Evolutionary conservation across 108 stramenopile species (phyloP), one percentile per base, ranked within the genome.

Genomic region (Pinguiococcus pyrenoidosus): DNA sequence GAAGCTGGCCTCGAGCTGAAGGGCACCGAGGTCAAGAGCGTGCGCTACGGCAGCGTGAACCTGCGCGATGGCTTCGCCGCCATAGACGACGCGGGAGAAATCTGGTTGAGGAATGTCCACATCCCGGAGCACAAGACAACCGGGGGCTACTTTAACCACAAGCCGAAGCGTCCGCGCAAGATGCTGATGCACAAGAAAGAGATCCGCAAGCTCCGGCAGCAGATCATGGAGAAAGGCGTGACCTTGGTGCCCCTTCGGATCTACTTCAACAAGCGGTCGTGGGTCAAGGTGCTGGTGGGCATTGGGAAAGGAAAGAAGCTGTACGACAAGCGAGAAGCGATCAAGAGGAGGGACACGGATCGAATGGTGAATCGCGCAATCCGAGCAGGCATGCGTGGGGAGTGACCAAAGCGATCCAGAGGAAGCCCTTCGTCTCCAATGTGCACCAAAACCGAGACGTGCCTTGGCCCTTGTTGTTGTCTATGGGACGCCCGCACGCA

Each of bases 351-450:
- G 30, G 85, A 87, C 35, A 49, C 59, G 4, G 79, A 60, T 27
- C 64, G 83, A 18, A 84, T 84, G 47, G 67, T 84, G 12, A 84
- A 84, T n/a, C n/a, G n/a, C n/a, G n/a, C n/a, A n/a, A n/a, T n/a
- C n/a, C n/a, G n/a, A n/a, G n/a, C n/a, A n/a, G n/a, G n/a, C n/a
- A n/a, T n/a, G n/a, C n/a, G n/a, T n/a, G n/a, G n/a, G n/a, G n/a
- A n/a, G n/a, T n/a, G n/a, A n/a, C n/a, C n/a, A n/a, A n/a, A n/a
- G n/a, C n/a, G n/a, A n/a, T n/a, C n/a, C n/a, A n/a, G n/a, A n/a
- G n/a, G n/a, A n/a, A n/a, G n/a, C n/a, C n/a, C n/a, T n/a, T n/a
- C n/a, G n/a, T n/a, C n/a, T n/a, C n/a, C n/a, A n/a, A n/a, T n/a
- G n/a, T n/a, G n/a, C n/a, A n/a, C n/a, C n/a, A n/a, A n/a, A n/a